These are phyloP conservation scores for Euphorbia peplus DNA, from an alignment of 345 rosid species.

Conservation along the genomic window DNA sequence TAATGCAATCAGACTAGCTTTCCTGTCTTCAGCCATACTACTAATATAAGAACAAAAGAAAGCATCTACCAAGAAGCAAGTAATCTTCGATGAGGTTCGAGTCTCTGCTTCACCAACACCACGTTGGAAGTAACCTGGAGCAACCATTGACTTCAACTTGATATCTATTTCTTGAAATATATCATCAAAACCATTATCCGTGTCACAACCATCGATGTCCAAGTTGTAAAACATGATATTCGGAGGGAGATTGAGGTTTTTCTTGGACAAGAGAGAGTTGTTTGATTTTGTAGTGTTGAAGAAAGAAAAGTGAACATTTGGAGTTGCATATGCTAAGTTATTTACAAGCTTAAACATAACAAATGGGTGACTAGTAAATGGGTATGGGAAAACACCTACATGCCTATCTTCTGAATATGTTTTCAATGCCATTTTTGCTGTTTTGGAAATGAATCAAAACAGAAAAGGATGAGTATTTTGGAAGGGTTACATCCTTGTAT, in stretches of 20 bases:
- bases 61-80: conserved; percentile 6
- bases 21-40: conserved; percentile 5
- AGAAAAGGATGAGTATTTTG: too few species aligned
- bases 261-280: background rate
- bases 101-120: background rate
- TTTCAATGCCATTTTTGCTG: background rate
- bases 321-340: conserved; percentile 3
- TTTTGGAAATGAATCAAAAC: background rate
- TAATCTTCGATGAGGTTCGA: background rate
- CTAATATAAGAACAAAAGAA: background rate
- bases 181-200: too few species aligned
- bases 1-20: background rate
- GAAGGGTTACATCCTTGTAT: too few species aligned
- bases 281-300: background rate
- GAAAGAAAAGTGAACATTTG: conserved; percentile 4
- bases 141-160: too few species aligned
- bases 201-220: background rate
- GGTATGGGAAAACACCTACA: conserved; percentile 1
- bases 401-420: background rate
- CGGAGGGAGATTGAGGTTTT: background rate
- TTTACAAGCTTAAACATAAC: background rate
- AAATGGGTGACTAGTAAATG: background rate
- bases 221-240: background rate
- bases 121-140: background rate
- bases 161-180: too few species aligned